These are phyloP conservation scores for Alternaria burnsii DNA, from an alignment of 2,329 filamentous ascomycete species.

Conservation along the genomic window DNA sequence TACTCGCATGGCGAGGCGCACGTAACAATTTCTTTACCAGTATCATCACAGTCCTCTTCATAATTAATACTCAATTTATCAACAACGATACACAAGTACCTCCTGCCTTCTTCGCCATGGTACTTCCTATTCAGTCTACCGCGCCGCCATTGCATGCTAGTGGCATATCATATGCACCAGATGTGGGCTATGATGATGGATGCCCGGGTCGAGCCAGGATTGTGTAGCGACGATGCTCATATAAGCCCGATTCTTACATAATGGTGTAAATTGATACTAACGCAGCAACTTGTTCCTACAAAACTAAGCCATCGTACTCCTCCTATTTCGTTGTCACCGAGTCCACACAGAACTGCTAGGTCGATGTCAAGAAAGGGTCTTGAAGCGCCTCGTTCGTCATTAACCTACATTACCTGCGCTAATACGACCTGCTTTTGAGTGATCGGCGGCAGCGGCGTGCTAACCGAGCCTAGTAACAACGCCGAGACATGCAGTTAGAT, in stretches of 20 bases:
- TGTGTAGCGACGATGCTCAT: neutral
- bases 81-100: neutral
- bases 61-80: neutral
- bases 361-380: neutral
- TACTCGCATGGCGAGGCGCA: conserved; percentile 1
- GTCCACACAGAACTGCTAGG: neutral
- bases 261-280: neutral
- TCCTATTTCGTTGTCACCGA: neutral
- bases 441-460: conserved; percentile 28
- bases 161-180: neutral
- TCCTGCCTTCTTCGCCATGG: neutral
- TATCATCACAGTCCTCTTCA: neutral
- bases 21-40: neutral
- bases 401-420: conserved; percentile 14
- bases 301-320: neutral
- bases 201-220: neutral
- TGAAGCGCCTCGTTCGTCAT: conserved; percentile 41
- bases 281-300: neutral
- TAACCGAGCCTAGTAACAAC: conserved; percentile 32
- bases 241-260: neutral
- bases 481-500: conserved; percentile 30
- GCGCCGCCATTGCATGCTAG: conserved; percentile 1
- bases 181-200: neutral
- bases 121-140: neutral
- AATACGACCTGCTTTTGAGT: conserved; percentile 23